Percentiles rank a stretch among this genome's conserved stretches.
These are phyloP conservation scores for Hypoxylon sp. DNA, from an alignment of 2,329 filamentous ascomycete genomes.

Conservation along the genomic window DNA sequence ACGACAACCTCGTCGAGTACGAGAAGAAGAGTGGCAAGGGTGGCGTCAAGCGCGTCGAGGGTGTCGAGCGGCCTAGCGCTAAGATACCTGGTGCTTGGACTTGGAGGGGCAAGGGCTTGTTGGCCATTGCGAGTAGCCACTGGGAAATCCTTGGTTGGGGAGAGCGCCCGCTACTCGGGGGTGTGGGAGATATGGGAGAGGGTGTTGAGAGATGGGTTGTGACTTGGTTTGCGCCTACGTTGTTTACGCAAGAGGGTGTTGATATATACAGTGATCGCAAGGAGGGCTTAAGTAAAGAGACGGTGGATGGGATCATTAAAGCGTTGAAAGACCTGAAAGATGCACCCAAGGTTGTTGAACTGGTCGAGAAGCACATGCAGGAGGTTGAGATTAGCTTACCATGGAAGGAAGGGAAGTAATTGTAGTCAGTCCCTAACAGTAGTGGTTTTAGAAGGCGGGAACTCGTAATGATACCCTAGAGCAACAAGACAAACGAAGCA, in stretches of 20 bases:
- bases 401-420: constrained; percentile 59
- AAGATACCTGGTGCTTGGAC: constrained; percentile 68
- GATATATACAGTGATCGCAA: constrained; percentile 80
- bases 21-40: constrained; percentile 60
- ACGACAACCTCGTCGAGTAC: constrained; percentile 81
- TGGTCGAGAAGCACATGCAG: constrained; percentile 65
- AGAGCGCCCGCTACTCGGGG: constrained; percentile 59
- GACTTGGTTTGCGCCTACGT: constrained; percentile 85
- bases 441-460: constrained; percentile 1
- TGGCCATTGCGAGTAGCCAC: constrained; percentile 79
- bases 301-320: constrained; percentile 69
- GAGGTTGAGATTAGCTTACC: constrained; percentile 67
- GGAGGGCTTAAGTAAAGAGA: constrained; percentile 71
- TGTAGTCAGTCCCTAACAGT: background rate
- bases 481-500: background rate
- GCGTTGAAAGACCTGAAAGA: constrained; percentile 68
- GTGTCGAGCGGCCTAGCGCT: constrained; percentile 70
- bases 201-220: constrained; percentile 77
- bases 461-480: constrained; percentile 34
- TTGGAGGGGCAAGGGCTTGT: constrained; percentile 83
- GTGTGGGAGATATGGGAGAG: constrained; percentile 54
- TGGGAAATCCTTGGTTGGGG: constrained; percentile 89
- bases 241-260: constrained; percentile 86
- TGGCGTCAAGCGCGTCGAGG: constrained; percentile 72
- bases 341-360: constrained; percentile 67